Conservation (phyloP, 805 yeast species). For the Cyberlindnera mycetangii region DNA sequence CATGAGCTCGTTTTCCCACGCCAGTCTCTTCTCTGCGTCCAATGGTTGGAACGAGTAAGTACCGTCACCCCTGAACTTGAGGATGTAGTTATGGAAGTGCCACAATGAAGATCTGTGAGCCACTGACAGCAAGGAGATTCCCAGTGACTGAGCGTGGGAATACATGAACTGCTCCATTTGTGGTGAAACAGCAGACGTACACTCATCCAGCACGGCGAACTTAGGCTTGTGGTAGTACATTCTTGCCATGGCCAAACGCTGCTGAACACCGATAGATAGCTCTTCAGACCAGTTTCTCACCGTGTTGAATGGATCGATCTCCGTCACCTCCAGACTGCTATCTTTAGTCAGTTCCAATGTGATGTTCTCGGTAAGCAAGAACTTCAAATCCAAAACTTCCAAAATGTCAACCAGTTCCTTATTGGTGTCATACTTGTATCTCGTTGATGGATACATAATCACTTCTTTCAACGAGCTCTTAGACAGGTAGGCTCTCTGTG, state of each 20-base stretch:
- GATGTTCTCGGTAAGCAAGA: conserved; percentile 47
- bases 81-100: conserved; percentile 82
- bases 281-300: conserved; percentile 86
- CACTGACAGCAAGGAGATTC: conserved; percentile 82
- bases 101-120: conserved; percentile 91
- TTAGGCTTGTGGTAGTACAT: conserved; percentile 87
- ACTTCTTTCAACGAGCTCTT: conserved; percentile 72
- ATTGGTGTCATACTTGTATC: conserved; percentile 44
- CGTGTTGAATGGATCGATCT: conserved; percentile 53
- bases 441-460: conserved; percentile 83
- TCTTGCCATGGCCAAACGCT: conserved; percentile 89
- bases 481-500: conserved; percentile 85
- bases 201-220: conserved; percentile 93
- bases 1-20: conserved; percentile 75
- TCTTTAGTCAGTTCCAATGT: conserved; percentile 33
- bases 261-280: conserved; percentile 88
- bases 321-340: conserved; percentile 30
- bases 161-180: conserved; percentile 90
- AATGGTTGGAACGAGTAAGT: conserved; percentile 59
- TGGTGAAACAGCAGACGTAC: conserved; percentile 91
- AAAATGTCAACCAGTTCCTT: conserved; percentile 51
- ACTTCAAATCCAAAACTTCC: conserved; percentile 55
- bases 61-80: conserved; percentile 86
- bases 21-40: conserved; percentile 69
- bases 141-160: conserved; percentile 70